These are phyloP conservation scores for Bimuria novae-zelandiae DNA, from an alignment of 2,329 filamentous ascomycete species.

Conservation along the genomic window DNA sequence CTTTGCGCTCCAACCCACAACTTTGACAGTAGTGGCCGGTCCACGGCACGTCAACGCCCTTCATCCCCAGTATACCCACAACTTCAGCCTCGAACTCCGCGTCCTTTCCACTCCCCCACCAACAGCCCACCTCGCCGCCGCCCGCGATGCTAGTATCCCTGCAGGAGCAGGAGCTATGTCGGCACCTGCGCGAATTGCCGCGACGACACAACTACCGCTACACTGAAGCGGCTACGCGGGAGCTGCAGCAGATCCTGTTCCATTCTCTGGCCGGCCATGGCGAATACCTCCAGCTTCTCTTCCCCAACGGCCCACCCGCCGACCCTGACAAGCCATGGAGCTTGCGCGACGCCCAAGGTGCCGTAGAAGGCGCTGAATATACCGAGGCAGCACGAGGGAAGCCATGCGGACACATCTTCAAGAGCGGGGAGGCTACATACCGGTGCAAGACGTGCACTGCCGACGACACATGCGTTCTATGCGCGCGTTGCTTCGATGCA, in stretches of 20 bases:
- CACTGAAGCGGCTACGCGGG: slow-evolving; percentile 68
- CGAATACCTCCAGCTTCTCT: slow-evolving; percentile 78
- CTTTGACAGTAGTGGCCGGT: slow-evolving; percentile 19
- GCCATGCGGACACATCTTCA: slow-evolving; percentile 97
- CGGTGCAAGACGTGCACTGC: slow-evolving; percentile 91
- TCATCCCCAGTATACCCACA: neutral
- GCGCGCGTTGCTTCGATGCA: slow-evolving; percentile 90
- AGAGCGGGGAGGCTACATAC: slow-evolving; percentile 90
- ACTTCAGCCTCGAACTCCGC: slow-evolving; percentile 2
- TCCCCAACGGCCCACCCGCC: slow-evolving; percentile 71
- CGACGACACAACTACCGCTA: slow-evolving; percentile 75
- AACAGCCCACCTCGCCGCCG: slow-evolving; percentile 17
- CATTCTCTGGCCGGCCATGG: slow-evolving; percentile 78
- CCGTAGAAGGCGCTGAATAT: slow-evolving; percentile 93
- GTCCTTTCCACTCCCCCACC: slow-evolving; percentile 11
- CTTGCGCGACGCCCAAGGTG: slow-evolving; percentile 84
- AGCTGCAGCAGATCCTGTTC: slow-evolving; percentile 81
- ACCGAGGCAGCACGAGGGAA: slow-evolving; percentile 89
- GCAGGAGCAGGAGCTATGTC: slow-evolving; percentile 79
- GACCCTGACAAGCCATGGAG: slow-evolving; percentile 68
- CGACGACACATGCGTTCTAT: slow-evolving; percentile 95
- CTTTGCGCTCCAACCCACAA: neutral
- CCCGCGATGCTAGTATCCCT: slow-evolving; percentile 53
- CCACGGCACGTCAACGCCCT: slow-evolving; percentile 15
- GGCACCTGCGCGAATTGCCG: slow-evolving; percentile 79